Base-by-base conservation (phyloP, 345 rosid species). In the Pelargonium nanum region DNA sequence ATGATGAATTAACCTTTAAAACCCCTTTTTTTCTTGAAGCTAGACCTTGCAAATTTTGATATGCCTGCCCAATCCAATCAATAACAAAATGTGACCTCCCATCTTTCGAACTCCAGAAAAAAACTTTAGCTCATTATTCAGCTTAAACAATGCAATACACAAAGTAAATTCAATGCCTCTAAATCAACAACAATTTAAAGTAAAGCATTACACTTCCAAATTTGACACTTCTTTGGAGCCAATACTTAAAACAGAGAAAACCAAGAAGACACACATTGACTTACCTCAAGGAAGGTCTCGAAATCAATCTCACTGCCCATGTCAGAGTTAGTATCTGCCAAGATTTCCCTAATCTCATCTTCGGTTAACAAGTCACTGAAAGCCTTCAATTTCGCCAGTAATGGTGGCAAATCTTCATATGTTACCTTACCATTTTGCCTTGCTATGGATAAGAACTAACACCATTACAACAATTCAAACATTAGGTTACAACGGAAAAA, bases 231-330 rank as follows among this genome's bases (percentile, higher is more conserved):
- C 10, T 15, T 17, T 26, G 24, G 22, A 1, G 34, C 20, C 50
- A 56, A 48, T 24, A 23, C 15, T 28, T 30, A 15, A 34, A 34
- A 34, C 45, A 34, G 1, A 26, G 20, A 2, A 48, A 34, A 65
- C 55, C 20, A 51, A 25, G 58, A n/a, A 22, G 53, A 68, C 32
- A 26, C 22, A n/a, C 8, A 56, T 60, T 62, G 62, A 56, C 70
- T 74, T 65, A 88, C 98, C 84, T 68, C 82, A 24, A 91, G 95
- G 76, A 91, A 91, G 60, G 73, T 80, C 75, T 91, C 92, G 66
- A 92, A 92, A 61, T 72, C 83, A 13, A 83, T 70, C 74, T 86
- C 96, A 7, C 12, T 55, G 58, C 63, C 68, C 60, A 53, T 54
- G 67, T 80, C 86, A 67, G 80, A 53, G 68, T 69, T 56, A 0